Conservation (phyloP, 306 rosid species). For the Castanea mollissima region DNA sequence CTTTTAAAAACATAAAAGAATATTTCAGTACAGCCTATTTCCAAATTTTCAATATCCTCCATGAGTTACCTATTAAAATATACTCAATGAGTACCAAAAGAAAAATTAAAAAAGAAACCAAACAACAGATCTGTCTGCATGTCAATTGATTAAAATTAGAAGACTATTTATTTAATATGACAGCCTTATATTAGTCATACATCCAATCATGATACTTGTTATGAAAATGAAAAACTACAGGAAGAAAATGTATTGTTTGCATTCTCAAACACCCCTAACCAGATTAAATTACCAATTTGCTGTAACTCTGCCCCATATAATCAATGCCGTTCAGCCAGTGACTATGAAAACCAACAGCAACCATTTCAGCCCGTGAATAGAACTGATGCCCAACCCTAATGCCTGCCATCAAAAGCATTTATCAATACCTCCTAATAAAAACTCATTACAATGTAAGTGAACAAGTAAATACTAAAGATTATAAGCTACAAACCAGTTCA, state of each 20-base stretch:
- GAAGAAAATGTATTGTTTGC: background rate
- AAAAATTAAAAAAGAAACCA: background rate
- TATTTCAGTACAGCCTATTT: background rate
- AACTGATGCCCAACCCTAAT: conserved; percentile 88
- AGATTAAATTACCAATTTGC: conserved; percentile 59
- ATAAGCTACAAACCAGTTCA: background rate
- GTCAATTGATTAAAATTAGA: background rate
- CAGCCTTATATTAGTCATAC: background rate
- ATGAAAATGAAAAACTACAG: background rate
- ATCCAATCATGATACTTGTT: background rate
- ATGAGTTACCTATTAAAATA: background rate
- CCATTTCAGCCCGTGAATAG: conserved; percentile 99
- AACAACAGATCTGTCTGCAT: background rate
- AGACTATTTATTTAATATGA: background rate
- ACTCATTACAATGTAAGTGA: background rate
- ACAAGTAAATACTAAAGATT: background rate
- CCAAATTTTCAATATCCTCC: too few species aligned
- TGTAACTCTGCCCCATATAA: conserved; percentile 62
- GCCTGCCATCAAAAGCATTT: conserved; percentile 49
- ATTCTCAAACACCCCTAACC: background rate
- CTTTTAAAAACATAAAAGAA: background rate
- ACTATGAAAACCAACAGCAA: conserved; percentile 85
- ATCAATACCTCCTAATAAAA: conserved; percentile 9
- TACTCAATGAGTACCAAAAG: background rate
- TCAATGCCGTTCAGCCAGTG: conserved; percentile 98